Evolutionary conservation across 2,329 filamentous ascomycete species (phyloP).

Genomic region (Fonsecaea monophora): DNA sequence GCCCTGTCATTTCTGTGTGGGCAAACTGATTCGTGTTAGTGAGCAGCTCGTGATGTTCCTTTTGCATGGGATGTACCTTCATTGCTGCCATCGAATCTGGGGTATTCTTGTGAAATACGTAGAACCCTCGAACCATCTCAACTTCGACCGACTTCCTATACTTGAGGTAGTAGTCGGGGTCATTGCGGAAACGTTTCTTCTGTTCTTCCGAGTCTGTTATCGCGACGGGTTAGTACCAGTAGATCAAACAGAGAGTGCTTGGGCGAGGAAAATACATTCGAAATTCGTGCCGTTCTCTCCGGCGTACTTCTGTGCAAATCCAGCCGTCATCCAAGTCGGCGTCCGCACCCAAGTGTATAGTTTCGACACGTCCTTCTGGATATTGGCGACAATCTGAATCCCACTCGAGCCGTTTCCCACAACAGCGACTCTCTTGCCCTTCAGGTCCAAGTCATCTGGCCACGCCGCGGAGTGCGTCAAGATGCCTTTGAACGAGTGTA

Average conservation of each 20-base stretch:
- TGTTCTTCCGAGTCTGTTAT: slow-evolving; percentile 9
- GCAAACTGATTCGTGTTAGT: slow-evolving; percentile 11
- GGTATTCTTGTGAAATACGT: background rate
- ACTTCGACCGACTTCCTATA: slow-evolving; percentile 1
- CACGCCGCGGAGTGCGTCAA: slow-evolving; percentile 46
- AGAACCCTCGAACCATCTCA: background rate
- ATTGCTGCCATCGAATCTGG: slow-evolving; percentile 2
- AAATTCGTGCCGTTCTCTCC: slow-evolving; percentile 37
- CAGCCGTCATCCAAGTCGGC: slow-evolving; percentile 42
- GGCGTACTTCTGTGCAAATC: slow-evolving; percentile 38
- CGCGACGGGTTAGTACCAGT: background rate
- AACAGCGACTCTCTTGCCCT: slow-evolving; percentile 40
- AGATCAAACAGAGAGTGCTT: no score
- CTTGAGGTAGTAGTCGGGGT: background rate
- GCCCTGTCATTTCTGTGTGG: slow-evolving; percentile 32
- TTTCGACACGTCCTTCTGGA: slow-evolving; percentile 47
- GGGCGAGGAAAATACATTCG: slow-evolving; percentile 9
- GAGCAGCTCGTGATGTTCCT: background rate
- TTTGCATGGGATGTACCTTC: background rate
- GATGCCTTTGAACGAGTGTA: slow-evolving; percentile 47
- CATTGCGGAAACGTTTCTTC: background rate
- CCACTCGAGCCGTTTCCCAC: slow-evolving; percentile 41
- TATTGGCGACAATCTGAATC: slow-evolving; percentile 45
- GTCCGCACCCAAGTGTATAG: slow-evolving; percentile 43
- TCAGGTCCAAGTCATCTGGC: slow-evolving; percentile 42